Base-by-base conservation (phyloP, 2,329 filamentous ascomycete genomes). In the Arthrinium phaeospermum region DNA sequence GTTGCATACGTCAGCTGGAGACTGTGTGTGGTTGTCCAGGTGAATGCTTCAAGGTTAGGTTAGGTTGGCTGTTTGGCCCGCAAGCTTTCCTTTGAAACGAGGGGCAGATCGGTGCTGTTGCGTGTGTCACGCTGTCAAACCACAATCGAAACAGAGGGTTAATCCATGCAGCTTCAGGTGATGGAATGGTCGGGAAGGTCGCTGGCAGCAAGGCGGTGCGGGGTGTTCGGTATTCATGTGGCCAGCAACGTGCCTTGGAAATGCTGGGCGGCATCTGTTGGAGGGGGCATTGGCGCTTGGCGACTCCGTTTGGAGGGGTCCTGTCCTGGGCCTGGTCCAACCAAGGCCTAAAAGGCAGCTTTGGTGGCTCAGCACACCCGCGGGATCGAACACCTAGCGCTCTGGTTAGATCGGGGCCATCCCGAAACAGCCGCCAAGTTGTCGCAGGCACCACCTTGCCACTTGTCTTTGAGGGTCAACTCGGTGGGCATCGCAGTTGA, bases 41-140 rank as follows among this genome's bases (percentile, higher is more conserved):
- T 61, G 53, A 37, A 37, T 61, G 53, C 30, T 30, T 51, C 37
- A 7, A 51, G 49, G 49, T 47, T 53, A 53, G 49, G 49, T 27
- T 53, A 30, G 27, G 27, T 30, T 30, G 19, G 16, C 53, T 64
- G 57, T 41, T 64, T 64, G 57, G 57, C 19, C 34, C 12, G 57
- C 10, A 64, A 64, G 57, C 57, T 64, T 64, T 64, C 30, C 57
- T n/a, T 41, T 64, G 57, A 64, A 64, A 64, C 57, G 57, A 64
- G 57, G 57, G 57, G 57, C 57, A 64, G 57, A 64, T 64, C 34
- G 37, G 30, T 64, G 57, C 30, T 64, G 57, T 41, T 13, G 34
- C 53, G n/a, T 61, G 57, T 64, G 57, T 64, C 30, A 64, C 57
- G 57, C 57, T 41, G 57, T 64, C 57, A 64, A 64, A 64, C 57